Percentiles rank a stretch among this genome's conserved stretches.
Evolutionary conservation across 768 basidiomycete genomes (phyloP).

Genomic region (Russula sp.): DNA sequence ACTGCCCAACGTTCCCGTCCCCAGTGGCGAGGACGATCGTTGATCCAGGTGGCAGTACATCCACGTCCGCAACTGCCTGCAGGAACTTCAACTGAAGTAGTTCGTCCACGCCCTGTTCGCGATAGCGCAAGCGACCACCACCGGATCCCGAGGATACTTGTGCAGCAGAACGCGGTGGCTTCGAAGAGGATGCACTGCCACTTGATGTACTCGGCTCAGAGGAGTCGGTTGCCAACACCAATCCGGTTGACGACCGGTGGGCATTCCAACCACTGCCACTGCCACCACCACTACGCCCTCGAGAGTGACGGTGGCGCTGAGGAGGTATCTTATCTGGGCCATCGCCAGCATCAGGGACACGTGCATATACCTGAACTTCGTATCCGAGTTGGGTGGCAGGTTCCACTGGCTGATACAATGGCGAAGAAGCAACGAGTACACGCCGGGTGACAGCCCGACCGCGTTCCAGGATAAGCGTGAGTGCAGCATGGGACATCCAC

Average conservation of each 20-base stretch:
- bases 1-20: slow-evolving; percentile 89
- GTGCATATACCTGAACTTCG: slow-evolving; percentile 63
- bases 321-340: slow-evolving; percentile 53
- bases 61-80: slow-evolving; percentile 73
- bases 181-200: slow-evolving; percentile 29
- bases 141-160: slow-evolving; percentile 28
- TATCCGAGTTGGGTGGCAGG: slow-evolving; percentile 70
- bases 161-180: slow-evolving; percentile 25
- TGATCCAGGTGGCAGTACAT: slow-evolving; percentile 58
- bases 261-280: slow-evolving; percentile 26
- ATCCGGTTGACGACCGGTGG: slow-evolving; percentile 29
- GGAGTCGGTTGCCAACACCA: slow-evolving; percentile 35
- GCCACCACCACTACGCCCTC: slow-evolving; percentile 26
- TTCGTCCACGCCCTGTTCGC: slow-evolving; percentile 95
- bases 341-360: slow-evolving; percentile 67
- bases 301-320: slow-evolving; percentile 34
- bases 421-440: slow-evolving; percentile 77
- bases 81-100: slow-evolving; percentile 89
- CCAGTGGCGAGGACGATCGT: slow-evolving; percentile 93
- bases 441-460: slow-evolving; percentile 72
- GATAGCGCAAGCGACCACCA: slow-evolving; percentile 55
- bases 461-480: slow-evolving; percentile 76
- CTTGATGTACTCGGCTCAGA: slow-evolving; percentile 34
- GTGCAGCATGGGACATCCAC: slow-evolving; percentile 73
- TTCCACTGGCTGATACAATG: slow-evolving; percentile 80